phyloP scores from a whole-genome alignment of 2,329 filamentous ascomycete genomes.

The Aspergillus japonicus region DNA sequence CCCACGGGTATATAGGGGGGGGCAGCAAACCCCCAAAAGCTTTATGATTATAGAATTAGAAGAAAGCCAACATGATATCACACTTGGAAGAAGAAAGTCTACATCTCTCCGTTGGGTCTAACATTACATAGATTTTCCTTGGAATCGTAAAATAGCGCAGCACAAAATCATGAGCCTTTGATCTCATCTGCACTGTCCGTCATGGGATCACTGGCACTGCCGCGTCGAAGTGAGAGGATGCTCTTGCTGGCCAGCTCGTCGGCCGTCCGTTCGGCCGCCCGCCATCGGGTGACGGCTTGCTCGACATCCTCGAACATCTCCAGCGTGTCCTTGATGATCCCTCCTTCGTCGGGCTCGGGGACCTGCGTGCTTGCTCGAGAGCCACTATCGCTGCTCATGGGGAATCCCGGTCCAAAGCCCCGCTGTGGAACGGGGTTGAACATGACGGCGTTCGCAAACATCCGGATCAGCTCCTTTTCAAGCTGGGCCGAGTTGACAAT shows the following conservation, averaged over 20 bases:
- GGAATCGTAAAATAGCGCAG: slow-evolving; percentile 21
- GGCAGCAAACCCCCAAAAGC: not conserved
- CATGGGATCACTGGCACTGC: slow-evolving; percentile 39
- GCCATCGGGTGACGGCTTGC: slow-evolving; percentile 71
- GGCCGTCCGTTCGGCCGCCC: slow-evolving; percentile 62
- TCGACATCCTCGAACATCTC: slow-evolving; percentile 90
- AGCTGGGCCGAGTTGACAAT: slow-evolving; percentile 93
- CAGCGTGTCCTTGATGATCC: slow-evolving; percentile 80
- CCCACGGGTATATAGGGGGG: not conserved
- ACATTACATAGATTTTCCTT: slow-evolving; percentile 19
- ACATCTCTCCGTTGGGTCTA: slow-evolving; percentile 11
- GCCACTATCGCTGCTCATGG: slow-evolving; percentile 45
- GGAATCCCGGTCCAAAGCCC: slow-evolving; percentile 65
- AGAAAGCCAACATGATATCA: not conserved
- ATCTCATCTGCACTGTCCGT: slow-evolving; percentile 37
- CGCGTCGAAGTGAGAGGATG: slow-evolving; percentile 36
- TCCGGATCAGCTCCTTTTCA: slow-evolving; percentile 89
- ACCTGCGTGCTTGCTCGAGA: slow-evolving; percentile 47
- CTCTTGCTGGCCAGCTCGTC: slow-evolving; percentile 41
- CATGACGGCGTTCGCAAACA: slow-evolving; percentile 99
- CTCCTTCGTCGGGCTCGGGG: slow-evolving; percentile 75
- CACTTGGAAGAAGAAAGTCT: not conserved
- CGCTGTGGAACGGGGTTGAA: slow-evolving; percentile 84
- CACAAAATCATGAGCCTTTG: slow-evolving; percentile 28
- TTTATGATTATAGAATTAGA: slow-evolving; percentile 6